phyloP scores from a whole-genome alignment of 179 eudicot genomes.

The Drosera spatulata region DNA sequence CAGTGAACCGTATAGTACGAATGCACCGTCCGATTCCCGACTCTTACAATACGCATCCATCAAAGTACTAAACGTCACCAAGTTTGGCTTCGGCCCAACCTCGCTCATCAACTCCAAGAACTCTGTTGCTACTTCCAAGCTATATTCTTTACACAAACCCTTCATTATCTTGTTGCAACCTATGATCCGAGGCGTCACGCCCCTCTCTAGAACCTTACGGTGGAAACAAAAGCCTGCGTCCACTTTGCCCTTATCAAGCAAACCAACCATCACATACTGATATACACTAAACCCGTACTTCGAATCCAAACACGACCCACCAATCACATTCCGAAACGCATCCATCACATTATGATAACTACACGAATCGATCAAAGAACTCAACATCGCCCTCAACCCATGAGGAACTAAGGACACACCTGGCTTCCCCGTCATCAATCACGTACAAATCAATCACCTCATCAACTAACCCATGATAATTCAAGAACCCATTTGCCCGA shows the following conservation, averaged over 20 bases:
- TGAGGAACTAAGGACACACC: conserved; percentile 38
- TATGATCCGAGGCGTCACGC: conserved; percentile 23
- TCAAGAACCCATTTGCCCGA: conserved; percentile 44
- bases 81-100: conserved; percentile 53
- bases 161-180: conserved; percentile 51
- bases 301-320: conserved; percentile 12
- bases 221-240: conserved; percentile 39
- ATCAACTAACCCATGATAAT: conserved; percentile 36
- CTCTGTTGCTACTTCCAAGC: conserved; percentile 19
- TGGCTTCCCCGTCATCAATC: conserved; percentile 19
- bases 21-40: conserved; percentile 34
- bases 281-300: conserved; percentile 26
- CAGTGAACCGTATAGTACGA: conserved; percentile 35
- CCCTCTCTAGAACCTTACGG: conserved; percentile 30
- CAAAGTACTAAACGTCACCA: conserved; percentile 52
- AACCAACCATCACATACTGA: conserved; percentile 33
- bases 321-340: conserved; percentile 17
- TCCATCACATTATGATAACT: conserved; percentile 20
- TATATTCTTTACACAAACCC: conserved; percentile 23
- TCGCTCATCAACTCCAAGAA: conserved; percentile 27
- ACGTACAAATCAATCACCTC: conserved; percentile 28
- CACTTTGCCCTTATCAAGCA: conserved; percentile 26
- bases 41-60: conserved; percentile 38
- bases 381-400: conserved; percentile 30
- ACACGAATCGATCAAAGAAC: conserved; percentile 22